phyloP scores from a whole-genome alignment of 208 protist genomes.

The Trypanosoma lewisi region DNA sequence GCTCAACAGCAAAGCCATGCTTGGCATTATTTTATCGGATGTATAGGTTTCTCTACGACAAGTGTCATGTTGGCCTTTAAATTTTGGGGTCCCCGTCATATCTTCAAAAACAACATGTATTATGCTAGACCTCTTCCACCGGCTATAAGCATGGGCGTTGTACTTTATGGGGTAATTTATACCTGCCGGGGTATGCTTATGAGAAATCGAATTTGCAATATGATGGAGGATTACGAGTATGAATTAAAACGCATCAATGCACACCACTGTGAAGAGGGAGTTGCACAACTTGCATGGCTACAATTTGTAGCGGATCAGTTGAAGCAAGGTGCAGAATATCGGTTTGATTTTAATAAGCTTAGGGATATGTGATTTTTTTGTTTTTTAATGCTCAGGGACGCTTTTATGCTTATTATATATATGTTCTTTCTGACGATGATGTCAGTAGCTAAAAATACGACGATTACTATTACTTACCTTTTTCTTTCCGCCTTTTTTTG shows the following conservation, averaged over 20 bases:
- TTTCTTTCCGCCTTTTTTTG: constrained; percentile 6
- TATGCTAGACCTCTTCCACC: constrained; percentile 80
- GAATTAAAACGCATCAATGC: constrained; percentile 89
- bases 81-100: constrained; percentile 83
- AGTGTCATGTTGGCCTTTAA: constrained; percentile 72
- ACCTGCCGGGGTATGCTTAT: constrained; percentile 88
- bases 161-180: constrained; percentile 81
- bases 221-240: constrained; percentile 92
- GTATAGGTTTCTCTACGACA: constrained; percentile 55
- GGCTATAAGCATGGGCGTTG: constrained; percentile 84
- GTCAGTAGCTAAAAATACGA: constrained; percentile 4
- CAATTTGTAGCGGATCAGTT: constrained; percentile 88
- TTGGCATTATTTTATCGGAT: constrained; percentile 88
- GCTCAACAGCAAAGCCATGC: constrained; percentile 56
- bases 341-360: constrained; percentile 88
- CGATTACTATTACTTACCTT: constrained; percentile 8
- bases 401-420: constrained; percentile 6
- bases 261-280: constrained; percentile 85
- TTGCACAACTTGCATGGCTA: constrained; percentile 86
- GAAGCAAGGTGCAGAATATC: constrained; percentile 69
- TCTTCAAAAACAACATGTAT: constrained; percentile 90
- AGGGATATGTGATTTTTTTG: constrained; percentile 27
- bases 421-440: neutral
- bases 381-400: neutral
- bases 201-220: constrained; percentile 79